Percentiles rank a stretch among this genome's conserved stretches.
Conservation (phyloP, 1,284 basidiomycete species). For the Ganoderma boninense region DNA sequence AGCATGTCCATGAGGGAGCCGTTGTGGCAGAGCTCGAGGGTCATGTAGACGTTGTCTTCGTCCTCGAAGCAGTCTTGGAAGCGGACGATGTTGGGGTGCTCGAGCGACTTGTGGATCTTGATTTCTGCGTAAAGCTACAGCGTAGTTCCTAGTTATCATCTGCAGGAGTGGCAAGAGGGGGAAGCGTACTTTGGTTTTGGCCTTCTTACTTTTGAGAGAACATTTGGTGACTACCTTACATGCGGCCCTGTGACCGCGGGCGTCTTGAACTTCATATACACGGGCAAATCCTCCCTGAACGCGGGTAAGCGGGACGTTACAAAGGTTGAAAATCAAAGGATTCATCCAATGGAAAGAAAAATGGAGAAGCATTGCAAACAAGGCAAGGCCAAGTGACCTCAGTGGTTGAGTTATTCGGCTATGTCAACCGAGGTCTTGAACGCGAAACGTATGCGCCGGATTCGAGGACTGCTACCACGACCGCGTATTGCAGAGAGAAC, state of each 20-base stretch:
- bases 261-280: conserved; percentile 88
- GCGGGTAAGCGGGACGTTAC: not conserved
- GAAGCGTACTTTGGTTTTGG: conserved; percentile 84
- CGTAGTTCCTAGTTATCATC: not conserved
- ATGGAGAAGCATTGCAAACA: not conserved
- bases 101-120: conserved; percentile 93
- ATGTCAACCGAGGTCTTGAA: not conserved
- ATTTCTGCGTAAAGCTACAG: conserved; percentile 94
- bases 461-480: not conserved
- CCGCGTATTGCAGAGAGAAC: not conserved
- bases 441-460: not conserved
- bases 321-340: not conserved
- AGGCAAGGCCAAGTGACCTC: not conserved
- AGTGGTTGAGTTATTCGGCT: not conserved
- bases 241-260: conserved; percentile 70
- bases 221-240: conserved; percentile 89
- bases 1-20: conserved; percentile 94
- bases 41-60: conserved; percentile 96
- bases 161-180: not conserved
- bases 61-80: conserved; percentile 98
- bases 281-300: conserved; percentile 88
- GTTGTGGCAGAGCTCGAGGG: conserved; percentile 90
- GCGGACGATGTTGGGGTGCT: conserved; percentile 92
- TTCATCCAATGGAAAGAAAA: not conserved
- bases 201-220: conserved; percentile 89